phyloP scores from a whole-genome alignment of 805 yeast genomes.

The Trichomonascus vanleenenianus region DNA sequence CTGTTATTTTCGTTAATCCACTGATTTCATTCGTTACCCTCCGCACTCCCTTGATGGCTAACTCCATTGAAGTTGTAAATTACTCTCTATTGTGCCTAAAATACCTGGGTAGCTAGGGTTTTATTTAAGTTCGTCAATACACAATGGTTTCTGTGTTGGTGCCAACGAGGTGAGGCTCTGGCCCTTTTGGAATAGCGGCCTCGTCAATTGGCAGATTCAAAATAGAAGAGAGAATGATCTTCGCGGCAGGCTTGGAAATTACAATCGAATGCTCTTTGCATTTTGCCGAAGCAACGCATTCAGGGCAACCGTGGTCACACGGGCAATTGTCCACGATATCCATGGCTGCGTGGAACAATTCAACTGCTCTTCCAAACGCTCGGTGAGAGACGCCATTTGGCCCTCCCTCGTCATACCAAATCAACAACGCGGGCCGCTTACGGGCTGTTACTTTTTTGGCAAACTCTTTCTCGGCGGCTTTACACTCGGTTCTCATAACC shows the following conservation, averaged over 20 bases:
- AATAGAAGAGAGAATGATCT: constrained; percentile 55
- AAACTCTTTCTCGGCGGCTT: constrained; percentile 95
- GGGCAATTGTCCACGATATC: constrained; percentile 55
- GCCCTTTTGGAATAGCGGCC: constrained; percentile 32
- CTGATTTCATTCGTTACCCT: too few species aligned
- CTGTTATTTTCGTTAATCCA: too few species aligned
- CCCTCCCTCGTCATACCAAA: constrained; percentile 84
- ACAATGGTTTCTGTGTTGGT: neutral
- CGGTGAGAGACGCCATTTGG: constrained; percentile 78
- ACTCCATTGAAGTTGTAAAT: too few species aligned
- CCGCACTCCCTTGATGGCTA: too few species aligned
- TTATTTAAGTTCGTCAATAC: too few species aligned
- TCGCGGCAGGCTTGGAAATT: constrained; percentile 79
- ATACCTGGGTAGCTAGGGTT: too few species aligned
- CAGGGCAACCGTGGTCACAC: constrained; percentile 61
- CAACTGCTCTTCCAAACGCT: constrained; percentile 71
- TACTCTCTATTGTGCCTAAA: too few species aligned
- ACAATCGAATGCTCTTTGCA: constrained; percentile 81
- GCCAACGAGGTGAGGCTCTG: constrained; percentile 25
- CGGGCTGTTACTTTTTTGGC: constrained; percentile 64
- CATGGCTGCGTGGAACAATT: constrained; percentile 48
- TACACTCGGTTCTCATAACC: constrained; percentile 88
- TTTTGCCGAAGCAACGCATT: constrained; percentile 74
- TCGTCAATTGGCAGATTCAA: constrained; percentile 46
- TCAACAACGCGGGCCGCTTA: constrained; percentile 77